Base-by-base conservation (phyloP, 1,284 basidiomycete genomes). In the Pseudozyma sp. region DNA sequence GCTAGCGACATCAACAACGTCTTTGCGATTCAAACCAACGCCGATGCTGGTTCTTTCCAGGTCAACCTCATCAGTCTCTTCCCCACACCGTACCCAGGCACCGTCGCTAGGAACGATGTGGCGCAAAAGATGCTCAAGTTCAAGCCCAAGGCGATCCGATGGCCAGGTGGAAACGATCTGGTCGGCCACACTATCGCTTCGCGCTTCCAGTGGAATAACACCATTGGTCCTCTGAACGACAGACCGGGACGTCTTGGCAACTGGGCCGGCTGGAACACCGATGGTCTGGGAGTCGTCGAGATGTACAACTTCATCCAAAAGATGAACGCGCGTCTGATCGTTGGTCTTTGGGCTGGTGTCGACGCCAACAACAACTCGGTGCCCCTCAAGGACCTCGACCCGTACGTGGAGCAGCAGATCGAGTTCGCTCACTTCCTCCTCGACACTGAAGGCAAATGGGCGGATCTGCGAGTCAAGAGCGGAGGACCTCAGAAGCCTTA, bases 181-280 rank as follows among this genome's bases (percentile, higher is more conserved):
- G 87, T 88, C 66, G 55, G 86, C 33, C 74, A 70, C 84, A 88
- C 87, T 24, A 73, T 86, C 49, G 86, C 84, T 7, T 87, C 87
- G 0, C 86, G 90, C 17, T 91, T 90, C 90, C 87, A 89, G 80
- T 91, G 90, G 90, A 89, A 90, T 72, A 86, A 87, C 4, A 91
- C 90, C 1, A 81, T 89, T 16, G 86, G 90, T 0, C 76, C 78
- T 4, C 64, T 86, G 16, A 80, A 83, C 60, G 85, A 87, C 80
- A 83, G 90, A 74, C 85, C 87, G 58, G 87, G 90, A 10, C 76
- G 82, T 8, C 48, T 73, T 4, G 82, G 77, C 30, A 89, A 90
- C 80, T 92, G 90, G 91, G 87, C 54, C 11, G 54, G 53, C n/a
- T 76, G 54, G 52, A 70, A 69, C 55, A 67, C 90, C 7, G 90